Base-by-base conservation (phyloP, 2,329 filamentous ascomycete species). In the Epichloe elymi region DNA sequence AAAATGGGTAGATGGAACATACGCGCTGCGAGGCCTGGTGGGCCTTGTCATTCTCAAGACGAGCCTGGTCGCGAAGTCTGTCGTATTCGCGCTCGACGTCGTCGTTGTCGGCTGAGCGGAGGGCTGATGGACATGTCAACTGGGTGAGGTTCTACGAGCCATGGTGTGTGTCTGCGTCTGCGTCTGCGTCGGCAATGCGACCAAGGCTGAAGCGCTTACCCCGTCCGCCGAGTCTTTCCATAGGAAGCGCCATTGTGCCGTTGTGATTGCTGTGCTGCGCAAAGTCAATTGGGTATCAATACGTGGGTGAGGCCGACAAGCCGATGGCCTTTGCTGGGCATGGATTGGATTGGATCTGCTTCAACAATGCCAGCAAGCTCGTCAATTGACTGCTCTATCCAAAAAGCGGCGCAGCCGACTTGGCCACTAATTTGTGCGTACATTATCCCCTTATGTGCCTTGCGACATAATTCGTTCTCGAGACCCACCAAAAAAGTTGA, bases 41-140 rank as follows among this genome's bases (percentile, higher is more conserved):
- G 58, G 88, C 85, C 71, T 93, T 88, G 48, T 75, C 72, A 53
- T 85, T 88, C 74, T 95, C 90, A 60, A 82, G 75, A 56, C 87
- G 82, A 17, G 91, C 93, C 17, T 90, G 76, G 59, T 85, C 83
- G 61, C 93, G 88, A 43, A 97, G 78, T 50, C 88, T 86, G 65
- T 97, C 90, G 69, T 97, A 97, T 71, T 97, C 90, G 59, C 76
- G 80, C 73, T 97, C 90, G 51, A 80, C 74, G 53, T 83, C 76
- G 58, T 72, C 72, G 63, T 79, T 80, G 58, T 82, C 74, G 53
- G 75, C 76, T 65, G 88, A 83, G 68, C 83, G 87, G 73, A 91
- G 88, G 67, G 85, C 87, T 90, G 35, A 39, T 2, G 7, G 3
- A 23, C 4, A 26, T 42, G 40, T 42, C 15, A 23, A 42, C 20